Evolutionary conservation across 345 rosid genomes (phyloP).

Genomic region (Eucalyptus marginata): DNA sequence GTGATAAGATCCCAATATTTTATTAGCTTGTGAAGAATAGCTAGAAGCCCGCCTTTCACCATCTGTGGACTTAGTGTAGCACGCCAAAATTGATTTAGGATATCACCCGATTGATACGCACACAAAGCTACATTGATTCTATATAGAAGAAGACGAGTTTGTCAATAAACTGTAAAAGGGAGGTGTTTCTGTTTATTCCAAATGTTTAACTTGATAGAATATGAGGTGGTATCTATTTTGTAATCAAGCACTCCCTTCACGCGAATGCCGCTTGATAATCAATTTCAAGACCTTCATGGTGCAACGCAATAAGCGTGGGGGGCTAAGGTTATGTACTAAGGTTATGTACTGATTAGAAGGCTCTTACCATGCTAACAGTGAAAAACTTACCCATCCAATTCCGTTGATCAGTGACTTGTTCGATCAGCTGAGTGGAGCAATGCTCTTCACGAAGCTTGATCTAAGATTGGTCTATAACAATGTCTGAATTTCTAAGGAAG

Average conservation of each 20-base stretch:
- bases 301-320: not conserved
- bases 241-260: not conserved
- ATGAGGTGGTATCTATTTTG: not conserved
- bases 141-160: not conserved
- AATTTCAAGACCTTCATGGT: not conserved
- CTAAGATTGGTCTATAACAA: not conserved
- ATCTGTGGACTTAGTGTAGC: not conserved
- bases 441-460: not conserved
- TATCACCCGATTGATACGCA: not conserved
- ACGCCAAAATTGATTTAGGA: not conserved
- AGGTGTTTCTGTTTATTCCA: not conserved
- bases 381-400: not conserved
- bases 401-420: not conserved
- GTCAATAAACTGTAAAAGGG: not conserved
- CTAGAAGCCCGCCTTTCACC: not conserved
- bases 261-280: not conserved
- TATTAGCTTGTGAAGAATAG: not conserved
- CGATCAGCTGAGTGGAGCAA: not conserved
- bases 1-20: not conserved
- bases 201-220: not conserved
- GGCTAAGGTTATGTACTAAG: not conserved
- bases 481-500: not conserved
- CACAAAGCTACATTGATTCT: not conserved
- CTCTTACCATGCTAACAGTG: not conserved
- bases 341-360: not conserved